Conservation (phyloP, 129 eudicot genomes). For the Helichrysum umbraculigerum region DNA sequence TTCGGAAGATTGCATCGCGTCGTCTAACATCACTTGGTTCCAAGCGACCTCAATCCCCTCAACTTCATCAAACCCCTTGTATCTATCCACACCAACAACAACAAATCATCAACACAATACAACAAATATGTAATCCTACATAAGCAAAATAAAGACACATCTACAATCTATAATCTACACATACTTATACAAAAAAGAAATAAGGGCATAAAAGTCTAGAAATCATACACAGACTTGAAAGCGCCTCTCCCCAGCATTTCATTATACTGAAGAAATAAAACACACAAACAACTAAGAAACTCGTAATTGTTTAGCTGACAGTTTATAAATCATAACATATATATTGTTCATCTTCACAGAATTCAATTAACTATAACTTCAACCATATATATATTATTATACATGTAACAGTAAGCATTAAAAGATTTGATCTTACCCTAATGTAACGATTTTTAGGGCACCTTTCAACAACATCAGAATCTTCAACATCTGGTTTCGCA, state of each 20-base stretch:
- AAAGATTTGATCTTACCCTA: slow-evolving; percentile 24
- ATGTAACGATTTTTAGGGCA: slow-evolving; percentile 43
- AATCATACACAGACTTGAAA: slow-evolving; percentile 47
- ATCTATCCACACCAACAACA: slow-evolving; percentile 21
- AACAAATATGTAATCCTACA: background rate
- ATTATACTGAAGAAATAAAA: slow-evolving; percentile 39
- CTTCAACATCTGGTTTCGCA: slow-evolving; percentile 24
- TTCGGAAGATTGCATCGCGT: slow-evolving; percentile 30
- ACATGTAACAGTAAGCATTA: background rate
- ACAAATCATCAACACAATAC: background rate
- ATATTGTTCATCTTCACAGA: background rate
- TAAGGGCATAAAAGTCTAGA: slow-evolving; percentile 23
- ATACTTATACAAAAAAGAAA: background rate
- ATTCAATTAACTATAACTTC: background rate
- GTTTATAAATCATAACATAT: slow-evolving; percentile 8
- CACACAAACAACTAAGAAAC: slow-evolving; percentile 34
- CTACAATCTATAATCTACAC: slow-evolving; percentile 7
- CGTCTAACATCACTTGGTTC: slow-evolving; percentile 44
- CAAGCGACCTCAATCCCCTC: slow-evolving; percentile 64
- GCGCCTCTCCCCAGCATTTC: slow-evolving; percentile 50
- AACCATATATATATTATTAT: background rate
- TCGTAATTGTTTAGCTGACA: background rate
- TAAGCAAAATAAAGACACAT: slow-evolving; percentile 6
- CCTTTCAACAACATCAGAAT: slow-evolving; percentile 40
- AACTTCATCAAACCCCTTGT: slow-evolving; percentile 52